Evolutionary conservation across 1,284 basidiomycete genomes (phyloP).

Genomic region (Sporisorium exsertum): DNA sequence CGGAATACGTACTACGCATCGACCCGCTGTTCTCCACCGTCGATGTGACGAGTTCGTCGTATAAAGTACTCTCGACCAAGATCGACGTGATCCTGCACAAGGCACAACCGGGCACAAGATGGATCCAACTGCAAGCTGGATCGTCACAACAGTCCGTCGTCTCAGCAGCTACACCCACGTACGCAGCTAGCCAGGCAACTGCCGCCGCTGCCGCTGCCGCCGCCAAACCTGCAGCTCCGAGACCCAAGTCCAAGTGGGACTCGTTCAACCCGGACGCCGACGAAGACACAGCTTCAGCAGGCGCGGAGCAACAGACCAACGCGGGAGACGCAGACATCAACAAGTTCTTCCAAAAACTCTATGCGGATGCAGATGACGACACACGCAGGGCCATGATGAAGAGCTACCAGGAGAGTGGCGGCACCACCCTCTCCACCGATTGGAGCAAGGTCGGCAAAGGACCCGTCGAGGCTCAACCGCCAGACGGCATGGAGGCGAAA

Average conservation of each 20-base stretch:
- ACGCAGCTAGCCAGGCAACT: constrained; percentile 13
- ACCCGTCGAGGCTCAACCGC: constrained; percentile 47
- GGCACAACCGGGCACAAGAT: constrained; percentile 35
- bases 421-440: constrained; percentile 65
- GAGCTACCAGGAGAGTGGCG: constrained; percentile 64
- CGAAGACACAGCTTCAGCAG: constrained; percentile 24
- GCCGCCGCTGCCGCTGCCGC: not conserved
- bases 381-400: constrained; percentile 68
- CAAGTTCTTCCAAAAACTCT: constrained; percentile 66
- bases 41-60: constrained; percentile 31
- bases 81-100: constrained; percentile 62
- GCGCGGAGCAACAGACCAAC: constrained; percentile 5
- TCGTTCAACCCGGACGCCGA: constrained; percentile 51
- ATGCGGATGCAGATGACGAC: constrained; percentile 65
- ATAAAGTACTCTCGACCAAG: constrained; percentile 55
- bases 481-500: constrained; percentile 64
- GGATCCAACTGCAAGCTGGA: constrained; percentile 33
- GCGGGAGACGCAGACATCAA: constrained; percentile 57
- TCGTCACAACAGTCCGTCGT: constrained; percentile 1
- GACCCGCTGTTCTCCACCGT: constrained; percentile 47
- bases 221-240: constrained; percentile 7
- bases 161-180: constrained; percentile 20
- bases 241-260: constrained; percentile 62
- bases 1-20: constrained; percentile 35
- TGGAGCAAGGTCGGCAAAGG: constrained; percentile 64